Percentiles rank a stretch among this genome's conserved stretches.
Evolutionary conservation across 228 moss, liverwort and hornwort species (phyloP).

Genomic region (Sphagnum magellanicum): DNA sequence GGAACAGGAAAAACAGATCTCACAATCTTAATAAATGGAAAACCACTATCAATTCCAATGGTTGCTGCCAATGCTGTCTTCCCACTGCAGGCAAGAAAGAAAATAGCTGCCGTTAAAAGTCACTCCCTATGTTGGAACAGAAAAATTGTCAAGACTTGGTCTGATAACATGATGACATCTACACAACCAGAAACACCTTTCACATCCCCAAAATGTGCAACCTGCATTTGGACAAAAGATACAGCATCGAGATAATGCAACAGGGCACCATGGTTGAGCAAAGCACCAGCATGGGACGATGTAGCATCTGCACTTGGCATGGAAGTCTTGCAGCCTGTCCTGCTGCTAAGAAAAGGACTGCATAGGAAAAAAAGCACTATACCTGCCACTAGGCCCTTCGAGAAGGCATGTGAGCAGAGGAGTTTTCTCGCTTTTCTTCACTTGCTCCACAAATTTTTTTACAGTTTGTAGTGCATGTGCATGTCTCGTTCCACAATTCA

Average conservation of each 20-base stretch:
- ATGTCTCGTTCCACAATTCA: slow-evolving; percentile 58
- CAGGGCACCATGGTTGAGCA: too few relatives aligned
- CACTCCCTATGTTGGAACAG: too few relatives aligned
- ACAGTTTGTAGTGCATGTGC: slow-evolving; percentile 39
- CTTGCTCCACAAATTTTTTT: slow-evolving; percentile 58
- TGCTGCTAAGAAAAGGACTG: too few relatives aligned
- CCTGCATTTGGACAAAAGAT: too few relatives aligned
- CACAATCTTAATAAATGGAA: slow-evolving; percentile 94
- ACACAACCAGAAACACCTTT: too few relatives aligned
- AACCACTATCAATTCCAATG: slow-evolving; percentile 70
- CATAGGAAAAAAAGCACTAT: neutral
- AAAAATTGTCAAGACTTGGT: too few relatives aligned
- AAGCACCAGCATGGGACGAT: too few relatives aligned
- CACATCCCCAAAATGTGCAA: too few relatives aligned
- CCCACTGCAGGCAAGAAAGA: slow-evolving; percentile 26
- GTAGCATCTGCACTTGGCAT: neutral
- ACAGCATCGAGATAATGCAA: too few relatives aligned
- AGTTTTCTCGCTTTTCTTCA: slow-evolving; percentile 66
- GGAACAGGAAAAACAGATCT: slow-evolving; percentile 14
- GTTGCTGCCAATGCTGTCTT: slow-evolving; percentile 88
- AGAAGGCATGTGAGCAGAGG: slow-evolving; percentile 88
- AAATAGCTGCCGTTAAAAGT: too few relatives aligned
- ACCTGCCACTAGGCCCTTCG: slow-evolving; percentile 86
- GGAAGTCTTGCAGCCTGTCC: neutral
- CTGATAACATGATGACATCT: too few relatives aligned